Evolutionary conservation across 2,329 filamentous ascomycete species (phyloP).

Genomic region (Cladosporium cucumerinum): DNA sequence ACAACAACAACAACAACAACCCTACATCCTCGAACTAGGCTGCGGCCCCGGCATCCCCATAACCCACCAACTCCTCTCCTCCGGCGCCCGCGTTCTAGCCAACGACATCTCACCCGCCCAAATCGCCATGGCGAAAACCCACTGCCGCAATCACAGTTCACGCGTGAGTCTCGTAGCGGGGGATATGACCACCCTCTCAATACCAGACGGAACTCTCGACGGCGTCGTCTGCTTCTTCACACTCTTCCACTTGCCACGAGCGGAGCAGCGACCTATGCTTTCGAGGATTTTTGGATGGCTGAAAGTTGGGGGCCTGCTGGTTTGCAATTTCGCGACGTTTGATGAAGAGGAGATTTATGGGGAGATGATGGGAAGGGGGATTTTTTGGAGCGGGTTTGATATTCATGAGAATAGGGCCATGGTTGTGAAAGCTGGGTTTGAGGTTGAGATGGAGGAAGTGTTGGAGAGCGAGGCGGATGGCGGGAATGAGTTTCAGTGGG

Average conservation of each 20-base stretch:
- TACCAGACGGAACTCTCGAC: conserved; percentile 20
- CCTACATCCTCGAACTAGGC: conserved; percentile 39
- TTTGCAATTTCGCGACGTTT: conserved; percentile 24
- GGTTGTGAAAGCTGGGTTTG: conserved; percentile 37
- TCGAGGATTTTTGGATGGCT: conserved; percentile 23
- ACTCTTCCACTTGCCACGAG: conserved; percentile 28
- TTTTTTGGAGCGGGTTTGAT: conserved; percentile 31
- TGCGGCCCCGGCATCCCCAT: conserved; percentile 41
- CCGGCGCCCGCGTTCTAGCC: conserved; percentile 22
- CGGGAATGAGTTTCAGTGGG: conserved; percentile 28
- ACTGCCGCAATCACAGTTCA: conserved; percentile 19
- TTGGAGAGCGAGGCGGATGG: conserved; percentile 23
- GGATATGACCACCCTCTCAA: conserved; percentile 26
- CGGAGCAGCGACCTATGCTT: conserved; percentile 25
- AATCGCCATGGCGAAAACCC: conserved; percentile 20
- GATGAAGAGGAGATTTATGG: conserved; percentile 29
- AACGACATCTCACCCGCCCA: conserved; percentile 28
- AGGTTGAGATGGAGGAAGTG: conserved; percentile 20
- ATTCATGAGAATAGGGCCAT: conserved; percentile 37
- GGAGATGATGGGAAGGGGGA: conserved; percentile 27
- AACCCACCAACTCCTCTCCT: conserved; percentile 25
- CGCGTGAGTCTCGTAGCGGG: conserved; percentile 18
- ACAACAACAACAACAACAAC: neutral
- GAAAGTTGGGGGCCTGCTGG: conserved; percentile 22
- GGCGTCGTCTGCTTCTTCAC: conserved; percentile 25